A percentile compares a stretch with the other conserved stretches of the same genome.
Evolutionary conservation across 768 basidiomycete genomes (phyloP).

Genomic region (Astraeus odoratus): DNA sequence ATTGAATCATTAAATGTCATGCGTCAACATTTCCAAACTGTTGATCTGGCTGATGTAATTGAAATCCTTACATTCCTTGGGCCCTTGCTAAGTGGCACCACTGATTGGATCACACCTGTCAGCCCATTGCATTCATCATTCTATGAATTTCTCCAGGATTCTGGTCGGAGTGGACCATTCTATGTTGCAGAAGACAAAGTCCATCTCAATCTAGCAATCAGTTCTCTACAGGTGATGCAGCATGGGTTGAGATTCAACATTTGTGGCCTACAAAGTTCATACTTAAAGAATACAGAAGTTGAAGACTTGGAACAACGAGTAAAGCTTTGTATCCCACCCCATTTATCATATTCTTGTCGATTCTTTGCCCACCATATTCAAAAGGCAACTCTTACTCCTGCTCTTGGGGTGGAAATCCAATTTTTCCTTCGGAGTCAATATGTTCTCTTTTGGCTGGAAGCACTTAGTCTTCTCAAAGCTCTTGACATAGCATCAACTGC

Average conservation of each 20-base stretch:
- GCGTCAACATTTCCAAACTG: background rate
- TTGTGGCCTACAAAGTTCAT: slow-evolving; percentile 23
- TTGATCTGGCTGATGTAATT: background rate
- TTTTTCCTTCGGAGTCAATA: slow-evolving; percentile 15
- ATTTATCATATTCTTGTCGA: slow-evolving; percentile 25
- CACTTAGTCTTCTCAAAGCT: slow-evolving; percentile 21
- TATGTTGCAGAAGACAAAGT: background rate
- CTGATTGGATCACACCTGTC: slow-evolving; percentile 3
- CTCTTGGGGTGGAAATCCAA: slow-evolving; percentile 11
- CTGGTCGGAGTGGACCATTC: slow-evolving; percentile 8
- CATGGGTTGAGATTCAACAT: slow-evolving; percentile 27
- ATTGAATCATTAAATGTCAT: background rate
- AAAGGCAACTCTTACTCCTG: background rate
- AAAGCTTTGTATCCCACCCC: slow-evolving; percentile 14
- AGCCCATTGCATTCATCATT: slow-evolving; percentile 21
- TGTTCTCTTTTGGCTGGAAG: slow-evolving; percentile 29
- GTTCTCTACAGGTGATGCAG: slow-evolving; percentile 23
- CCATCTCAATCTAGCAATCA: slow-evolving; percentile 6
- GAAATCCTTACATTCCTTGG: background rate
- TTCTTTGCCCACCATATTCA: slow-evolving; percentile 27
- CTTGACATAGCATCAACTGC: background rate
- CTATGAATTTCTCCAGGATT: slow-evolving; percentile 17
- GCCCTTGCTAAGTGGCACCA: slow-evolving; percentile 1
- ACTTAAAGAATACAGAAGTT: slow-evolving; percentile 17
- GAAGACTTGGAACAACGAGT: slow-evolving; percentile 8